Conservation (phyloP, 495 filamentous ascomycete genomes). For the Hapsidospora chrysogenum region DNA sequence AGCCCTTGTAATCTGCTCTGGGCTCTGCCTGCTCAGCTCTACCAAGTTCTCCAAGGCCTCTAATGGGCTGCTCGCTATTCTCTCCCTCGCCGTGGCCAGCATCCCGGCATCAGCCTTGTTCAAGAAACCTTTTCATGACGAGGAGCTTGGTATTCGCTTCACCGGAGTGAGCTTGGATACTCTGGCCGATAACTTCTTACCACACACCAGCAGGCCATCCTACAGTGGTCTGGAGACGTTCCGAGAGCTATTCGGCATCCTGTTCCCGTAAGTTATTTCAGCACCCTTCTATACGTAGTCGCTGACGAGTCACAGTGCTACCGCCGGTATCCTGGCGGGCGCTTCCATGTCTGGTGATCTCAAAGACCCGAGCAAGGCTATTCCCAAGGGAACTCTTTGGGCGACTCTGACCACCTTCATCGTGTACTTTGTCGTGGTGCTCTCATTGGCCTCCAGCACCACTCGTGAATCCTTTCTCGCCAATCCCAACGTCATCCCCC, state of each 20-base stretch:
- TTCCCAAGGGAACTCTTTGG: constrained; percentile 65
- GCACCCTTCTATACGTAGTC: background rate
- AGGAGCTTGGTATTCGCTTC: constrained; percentile 47
- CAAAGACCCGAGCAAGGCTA: constrained; percentile 67
- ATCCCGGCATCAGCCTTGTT: constrained; percentile 63
- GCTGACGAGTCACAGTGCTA: constrained; percentile 24
- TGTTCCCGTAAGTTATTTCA: constrained; percentile 45
- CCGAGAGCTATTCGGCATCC: constrained; percentile 70
- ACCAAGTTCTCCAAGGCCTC: constrained; percentile 67
- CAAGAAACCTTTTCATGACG: constrained; percentile 46
- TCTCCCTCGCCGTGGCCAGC: constrained; percentile 61
- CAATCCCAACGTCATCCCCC: constrained; percentile 64
- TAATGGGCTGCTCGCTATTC: constrained; percentile 58
- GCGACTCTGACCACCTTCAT: constrained; percentile 63
- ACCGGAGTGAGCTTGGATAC: constrained; percentile 58
- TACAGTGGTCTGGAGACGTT: constrained; percentile 54
- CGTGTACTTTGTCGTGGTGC: constrained; percentile 57
- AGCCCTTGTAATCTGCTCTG: constrained; percentile 56
- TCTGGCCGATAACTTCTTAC: constrained; percentile 53
- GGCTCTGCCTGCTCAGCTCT: constrained; percentile 64
- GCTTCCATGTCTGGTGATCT: constrained; percentile 85
- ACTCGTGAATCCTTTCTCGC: constrained; percentile 56
- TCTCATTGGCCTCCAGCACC: constrained; percentile 66
- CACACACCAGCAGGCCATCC: constrained; percentile 18
- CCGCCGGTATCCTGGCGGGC: constrained; percentile 51